phyloP scores from a whole-genome alignment of 2,329 filamentous ascomycete genomes.

The Capronia coronata region DNA sequence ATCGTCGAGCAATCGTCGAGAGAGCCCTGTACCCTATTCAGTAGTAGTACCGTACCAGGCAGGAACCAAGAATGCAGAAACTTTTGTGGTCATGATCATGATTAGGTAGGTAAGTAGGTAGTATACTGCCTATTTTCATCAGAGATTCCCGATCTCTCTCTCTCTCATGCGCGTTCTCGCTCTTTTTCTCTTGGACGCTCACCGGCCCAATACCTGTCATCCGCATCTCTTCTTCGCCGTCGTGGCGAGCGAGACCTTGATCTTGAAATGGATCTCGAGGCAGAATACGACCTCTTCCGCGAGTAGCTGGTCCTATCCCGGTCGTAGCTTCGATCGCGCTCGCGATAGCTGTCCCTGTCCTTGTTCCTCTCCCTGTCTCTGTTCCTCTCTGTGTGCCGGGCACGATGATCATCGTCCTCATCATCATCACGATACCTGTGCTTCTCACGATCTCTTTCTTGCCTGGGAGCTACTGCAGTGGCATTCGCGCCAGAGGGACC shows the following conservation, averaged over 20 bases:
- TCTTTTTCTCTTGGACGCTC: constrained; percentile 1
- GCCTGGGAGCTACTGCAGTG: constrained; percentile 37
- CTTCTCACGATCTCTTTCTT: constrained; percentile 24
- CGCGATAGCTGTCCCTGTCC: too few species aligned
- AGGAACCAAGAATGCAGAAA: too few species aligned
- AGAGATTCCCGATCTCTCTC: too few species aligned
- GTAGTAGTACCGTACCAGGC: too few species aligned
- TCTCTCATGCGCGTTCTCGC: neutral
- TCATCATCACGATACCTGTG: neutral
- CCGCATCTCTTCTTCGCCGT: neutral
- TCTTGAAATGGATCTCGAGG: neutral
- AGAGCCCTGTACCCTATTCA: too few species aligned
- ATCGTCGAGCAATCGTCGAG: too few species aligned
- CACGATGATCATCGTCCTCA: neutral
- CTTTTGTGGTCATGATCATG: neutral
- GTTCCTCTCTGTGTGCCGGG: constrained; percentile 18
- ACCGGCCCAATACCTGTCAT: neutral
- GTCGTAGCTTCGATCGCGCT: constrained; percentile 24
- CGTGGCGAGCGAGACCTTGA: constrained; percentile 10
- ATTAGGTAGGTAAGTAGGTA: too few species aligned
- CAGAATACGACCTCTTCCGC: constrained; percentile 29
- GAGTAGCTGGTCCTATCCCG: constrained; percentile 28
- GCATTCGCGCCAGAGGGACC: constrained; percentile 44
- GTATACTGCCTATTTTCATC: too few species aligned
- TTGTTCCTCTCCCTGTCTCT: constrained; percentile 14